These are phyloP conservation scores for Albizia julibrissin DNA, from an alignment of 306 rosid genomes.

Conservation along the genomic window DNA sequence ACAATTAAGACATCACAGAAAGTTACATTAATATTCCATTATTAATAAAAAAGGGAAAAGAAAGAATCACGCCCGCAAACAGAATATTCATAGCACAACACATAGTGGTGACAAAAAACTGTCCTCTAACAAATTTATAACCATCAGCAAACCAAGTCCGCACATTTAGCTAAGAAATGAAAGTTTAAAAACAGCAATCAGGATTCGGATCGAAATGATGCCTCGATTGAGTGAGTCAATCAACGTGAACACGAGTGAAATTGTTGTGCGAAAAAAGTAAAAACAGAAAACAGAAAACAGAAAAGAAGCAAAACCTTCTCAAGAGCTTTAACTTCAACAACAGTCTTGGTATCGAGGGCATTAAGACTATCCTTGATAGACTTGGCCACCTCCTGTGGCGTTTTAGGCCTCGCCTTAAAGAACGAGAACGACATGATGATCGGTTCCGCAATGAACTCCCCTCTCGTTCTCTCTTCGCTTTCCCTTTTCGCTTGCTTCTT, in stretches of 20 bases:
- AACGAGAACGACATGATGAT: slow-evolving; percentile 88
- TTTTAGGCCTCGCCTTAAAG: slow-evolving; percentile 88
- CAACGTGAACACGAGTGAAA: background rate
- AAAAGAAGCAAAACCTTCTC: slow-evolving; percentile 62
- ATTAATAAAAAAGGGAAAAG: background rate
- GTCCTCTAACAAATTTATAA: background rate
- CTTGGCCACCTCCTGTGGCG: slow-evolving; percentile 87
- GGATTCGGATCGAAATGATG: slow-evolving; percentile 23
- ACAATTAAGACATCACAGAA: background rate
- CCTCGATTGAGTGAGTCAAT: slow-evolving; percentile 6
- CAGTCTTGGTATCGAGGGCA: slow-evolving; percentile 90
- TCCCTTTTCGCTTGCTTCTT: background rate
- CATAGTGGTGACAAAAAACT: slow-evolving; percentile 2
- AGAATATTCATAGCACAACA: background rate
- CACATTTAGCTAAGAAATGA: slow-evolving; percentile 16
- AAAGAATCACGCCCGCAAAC: slow-evolving; percentile 1
- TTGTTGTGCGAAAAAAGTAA: background rate
- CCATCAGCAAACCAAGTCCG: slow-evolving; percentile 1
- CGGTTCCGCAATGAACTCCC: slow-evolving; percentile 2
- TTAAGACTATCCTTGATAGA: slow-evolving; percentile 77
- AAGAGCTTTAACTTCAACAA: slow-evolving; percentile 90
- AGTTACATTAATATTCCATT: background rate
- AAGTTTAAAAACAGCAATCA: slow-evolving; percentile 33
- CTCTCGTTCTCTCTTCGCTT: slow-evolving; percentile 19
- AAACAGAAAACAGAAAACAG: background rate